Evolutionary conservation across 176 grass and related monocot species (phyloP), one percentile per base, ranked within the genome.

Genomic region (Neostapfia colusana): DNA sequence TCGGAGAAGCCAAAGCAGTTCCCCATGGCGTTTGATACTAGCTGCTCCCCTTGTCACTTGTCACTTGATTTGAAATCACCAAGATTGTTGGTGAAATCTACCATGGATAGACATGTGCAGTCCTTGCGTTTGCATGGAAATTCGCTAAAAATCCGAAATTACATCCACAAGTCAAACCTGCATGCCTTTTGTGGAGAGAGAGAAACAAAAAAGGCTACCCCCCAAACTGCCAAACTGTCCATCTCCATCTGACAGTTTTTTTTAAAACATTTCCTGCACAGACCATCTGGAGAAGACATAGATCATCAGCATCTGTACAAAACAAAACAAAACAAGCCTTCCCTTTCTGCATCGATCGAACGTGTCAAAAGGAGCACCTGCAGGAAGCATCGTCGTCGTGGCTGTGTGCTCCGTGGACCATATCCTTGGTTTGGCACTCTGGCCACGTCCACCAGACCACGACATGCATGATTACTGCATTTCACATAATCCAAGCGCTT

Each of bases 1-100:
- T 63, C 73, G 9, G 4, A 8, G 13, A 56, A 71, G 66, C 56
- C 11, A 16, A 14, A 84, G 82, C 67, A 72, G 23, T 84, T 84
- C 13, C 74, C 74, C 82, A 84, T 84, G 58, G 39, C 9, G 39
- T 9, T 4, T 41, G 39, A 41, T 31, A 26, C 45, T 70, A n/a
- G n/a, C n/a, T n/a, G n/a, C n/a, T n/a, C n/a, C n/a, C n/a, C n/a
- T n/a, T n/a, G n/a, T n/a, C n/a, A n/a, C n/a, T n/a, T n/a, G n/a
- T n/a, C n/a, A n/a, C n/a, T n/a, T n/a, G n/a, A n/a, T n/a, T 18
- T 10, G 58, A 61, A 61, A 61, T 2, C 58, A 61, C 14, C 2
- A n/a, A 14, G 15, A 8, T 17, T 63, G 13, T 62, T 34, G 25
- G 58, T 63, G 59, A 63, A 35, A 63, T 63, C 59, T 35, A 63